Percentiles rank a stretch among this genome's conserved stretches.
These are phyloP conservation scores for Chlorella sp. DNA, from an alignment of 139 green algal genomes.

Conservation along the genomic window DNA sequence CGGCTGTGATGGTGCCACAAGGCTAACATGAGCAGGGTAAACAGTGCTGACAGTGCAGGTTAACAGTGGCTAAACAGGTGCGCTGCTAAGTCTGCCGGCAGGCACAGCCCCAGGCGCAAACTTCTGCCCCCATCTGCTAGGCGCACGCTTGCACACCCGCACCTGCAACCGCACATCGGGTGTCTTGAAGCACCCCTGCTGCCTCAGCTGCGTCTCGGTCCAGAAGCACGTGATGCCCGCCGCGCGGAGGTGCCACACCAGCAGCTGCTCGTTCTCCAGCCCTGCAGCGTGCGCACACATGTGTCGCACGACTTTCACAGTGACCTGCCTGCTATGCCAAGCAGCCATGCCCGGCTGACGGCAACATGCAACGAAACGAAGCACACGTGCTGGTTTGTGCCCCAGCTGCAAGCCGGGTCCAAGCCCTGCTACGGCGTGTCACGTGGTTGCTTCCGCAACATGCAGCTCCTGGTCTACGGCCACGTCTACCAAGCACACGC, in stretches of 20 bases:
- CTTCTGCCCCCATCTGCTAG: no score
- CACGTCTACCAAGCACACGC: no score
- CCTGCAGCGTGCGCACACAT: slow-evolving; percentile 30
- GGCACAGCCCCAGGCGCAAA: no score
- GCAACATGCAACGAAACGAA: not conserved
- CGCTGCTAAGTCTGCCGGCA: no score
- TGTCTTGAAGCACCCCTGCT: slow-evolving; percentile 75
- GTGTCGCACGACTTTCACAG: no score
- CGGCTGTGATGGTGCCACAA: no score
- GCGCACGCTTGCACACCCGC: no score
- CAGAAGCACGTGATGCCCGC: slow-evolving; percentile 59
- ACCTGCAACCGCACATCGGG: slow-evolving; percentile 79
- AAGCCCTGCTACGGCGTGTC: not conserved
- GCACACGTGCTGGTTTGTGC: not conserved
- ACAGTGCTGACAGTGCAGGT: no score
- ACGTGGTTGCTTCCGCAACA: not conserved
- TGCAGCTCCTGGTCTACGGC: no score
- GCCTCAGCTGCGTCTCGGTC: slow-evolving; percentile 69
- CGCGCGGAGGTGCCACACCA: slow-evolving; percentile 50
- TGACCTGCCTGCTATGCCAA: not conserved
- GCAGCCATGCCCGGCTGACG: slow-evolving; percentile 5
- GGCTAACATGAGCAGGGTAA: no score
- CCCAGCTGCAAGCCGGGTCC: not conserved
- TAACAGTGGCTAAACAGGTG: no score
- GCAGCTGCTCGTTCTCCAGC: slow-evolving; percentile 62